Evolutionary conservation across 2,329 filamentous ascomycete genomes (phyloP), one percentile per base, ranked within the genome.

Genomic region (Scedosporium apiospermum): DNA sequence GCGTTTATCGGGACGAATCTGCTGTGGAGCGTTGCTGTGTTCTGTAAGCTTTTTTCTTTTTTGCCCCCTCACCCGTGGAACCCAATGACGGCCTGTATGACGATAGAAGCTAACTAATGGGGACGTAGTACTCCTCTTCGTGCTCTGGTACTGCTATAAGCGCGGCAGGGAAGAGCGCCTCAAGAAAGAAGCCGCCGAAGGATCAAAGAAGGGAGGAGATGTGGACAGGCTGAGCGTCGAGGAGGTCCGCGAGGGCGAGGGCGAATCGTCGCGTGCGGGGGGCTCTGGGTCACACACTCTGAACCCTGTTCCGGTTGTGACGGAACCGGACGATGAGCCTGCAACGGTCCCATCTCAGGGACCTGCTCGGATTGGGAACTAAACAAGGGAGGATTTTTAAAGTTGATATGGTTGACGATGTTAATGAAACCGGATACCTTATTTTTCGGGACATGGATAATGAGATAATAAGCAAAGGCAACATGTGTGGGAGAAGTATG

Each of bases 81-180:
- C 34, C 10, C 34, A 38, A 34, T 6, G 30, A 34, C 9, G 34
- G 9, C 34, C 34, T 14, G 34, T 38, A 38, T 12, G 2, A 38
- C 34, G 9, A 38, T 9, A 23, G 14, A 23, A 26, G 10, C 18
- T 63, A 46, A 51, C 62, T 62, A 60, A 64, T 60, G 5, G 9
- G 27, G 6, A 23, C 18, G 30, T 63, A 90, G 90, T 98, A 62
- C 82, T 98, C 16, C 83, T 99, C 63, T 95, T 96, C 71, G 91
- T 96, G 55, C 87, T 98, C 69, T 99, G 93, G 93, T 99, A 98
- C 77, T 98, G 93, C 77, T 89, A 98, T 76, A 98, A 98, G 78
- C 89, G 95, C 62, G 95, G 95, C 46, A 86, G 86, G 55, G 93
- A 99, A 77, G 87, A 87, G 6, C 85, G 95, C 60, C 83, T 98